Evolutionary conservation across 805 yeast species (phyloP), one percentile per base, ranked within the genome.

Genomic region (Pichia californica): DNA sequence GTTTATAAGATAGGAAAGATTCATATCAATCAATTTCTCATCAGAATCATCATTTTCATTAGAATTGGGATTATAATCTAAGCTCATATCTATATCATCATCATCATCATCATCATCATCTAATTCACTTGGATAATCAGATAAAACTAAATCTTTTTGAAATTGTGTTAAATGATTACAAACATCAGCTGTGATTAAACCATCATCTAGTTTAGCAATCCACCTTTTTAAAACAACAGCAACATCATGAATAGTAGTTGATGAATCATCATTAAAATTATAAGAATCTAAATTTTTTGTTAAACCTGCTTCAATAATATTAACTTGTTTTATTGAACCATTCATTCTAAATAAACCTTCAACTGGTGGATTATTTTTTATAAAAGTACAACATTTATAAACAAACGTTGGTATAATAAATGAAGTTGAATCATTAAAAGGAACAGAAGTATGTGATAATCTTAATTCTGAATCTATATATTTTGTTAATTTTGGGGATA

Each of bases 261-360:
- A 32, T 7, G 37, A 34, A 21, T 52, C 55, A 19, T 32, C 28
- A 13, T 46, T 20, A 34, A 57, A 55, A 13, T 52, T 45, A 44
- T 50, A 54, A 16, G 35, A 15, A 35, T 50, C 52, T 10, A 56
- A 34, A 33, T 59, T 57, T n/a, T 47, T 38, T 5, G 48, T 43
- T 20, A 65, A 52, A 37, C 46, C 42, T 5, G 38, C 8, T 41
- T 65, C 69, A 36, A 64, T 51, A 18, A 43, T 33, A 38, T 58
- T 61, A 28, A 63, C 57, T 40, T 63, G 64, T 34, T 57, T 57
- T 27, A 65, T 50, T 11, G 66, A 55, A 7, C 68, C 66, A 46
- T 64, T 64, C 44, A 65, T 58, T 46, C 69, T 48, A 45, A 65
- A 65, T n/a, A 64, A 52, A 11, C 69, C 69, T 49, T 65, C 66